Evolutionary conservation across 768 basidiomycete genomes (phyloP).

Genomic region (Paxillus involutus): DNA sequence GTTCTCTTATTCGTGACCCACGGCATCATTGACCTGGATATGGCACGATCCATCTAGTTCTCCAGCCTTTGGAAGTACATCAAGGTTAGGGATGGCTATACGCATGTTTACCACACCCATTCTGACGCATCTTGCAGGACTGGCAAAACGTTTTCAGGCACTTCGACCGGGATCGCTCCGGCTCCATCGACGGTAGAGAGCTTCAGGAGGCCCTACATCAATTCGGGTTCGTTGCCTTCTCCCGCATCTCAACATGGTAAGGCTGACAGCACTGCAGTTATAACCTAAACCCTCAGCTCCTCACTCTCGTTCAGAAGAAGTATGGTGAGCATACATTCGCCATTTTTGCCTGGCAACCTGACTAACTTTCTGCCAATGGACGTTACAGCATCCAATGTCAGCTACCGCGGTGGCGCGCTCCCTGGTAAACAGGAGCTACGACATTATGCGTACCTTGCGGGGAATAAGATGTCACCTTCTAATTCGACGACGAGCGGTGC

Average conservation of each 20-base stretch:
- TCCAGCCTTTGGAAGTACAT: slow-evolving; percentile 80
- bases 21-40: slow-evolving; percentile 1
- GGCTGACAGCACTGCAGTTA: slow-evolving; percentile 37
- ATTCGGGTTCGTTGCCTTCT: slow-evolving; percentile 56
- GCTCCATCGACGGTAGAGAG: slow-evolving; percentile 72
- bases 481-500: not conserved
- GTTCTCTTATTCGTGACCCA: slow-evolving; percentile 4
- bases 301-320: slow-evolving; percentile 72
- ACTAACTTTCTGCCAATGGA: slow-evolving; percentile 47
- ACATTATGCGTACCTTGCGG: slow-evolving; percentile 38
- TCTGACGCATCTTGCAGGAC: slow-evolving; percentile 40
- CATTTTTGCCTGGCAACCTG: not conserved
- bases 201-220: slow-evolving; percentile 66
- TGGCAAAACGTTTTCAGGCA: slow-evolving; percentile 85
- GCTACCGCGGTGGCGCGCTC: slow-evolving; percentile 31
- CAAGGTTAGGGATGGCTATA: slow-evolving; percentile 39
- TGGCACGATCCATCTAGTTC: slow-evolving; percentile 42
- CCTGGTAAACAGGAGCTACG: slow-evolving; percentile 57
- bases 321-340: slow-evolving; percentile 55
- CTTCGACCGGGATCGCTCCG: slow-evolving; percentile 83
- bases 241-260: not conserved
- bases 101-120: not conserved
- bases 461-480: slow-evolving; percentile 28
- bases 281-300: slow-evolving; percentile 64
- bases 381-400: slow-evolving; percentile 51